These are phyloP conservation scores for Rhodamnia rubescens DNA, from an alignment of 345 rosid species.

Conservation along the genomic window DNA sequence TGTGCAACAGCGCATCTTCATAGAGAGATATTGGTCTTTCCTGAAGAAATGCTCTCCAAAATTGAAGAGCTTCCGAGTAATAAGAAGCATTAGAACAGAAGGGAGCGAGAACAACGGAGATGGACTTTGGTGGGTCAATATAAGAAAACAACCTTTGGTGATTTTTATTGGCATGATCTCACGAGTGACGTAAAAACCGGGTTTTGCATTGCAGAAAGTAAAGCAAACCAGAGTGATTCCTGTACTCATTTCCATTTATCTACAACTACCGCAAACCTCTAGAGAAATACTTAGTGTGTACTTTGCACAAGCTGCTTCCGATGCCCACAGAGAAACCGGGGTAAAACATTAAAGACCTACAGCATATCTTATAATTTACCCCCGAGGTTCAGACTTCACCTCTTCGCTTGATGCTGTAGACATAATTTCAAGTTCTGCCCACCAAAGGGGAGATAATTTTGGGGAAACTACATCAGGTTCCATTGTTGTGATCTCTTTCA, in stretches of 20 bases:
- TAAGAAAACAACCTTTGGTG: neutral
- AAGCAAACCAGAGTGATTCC: neutral
- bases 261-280: neutral
- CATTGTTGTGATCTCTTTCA: conserved; percentile 64
- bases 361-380: neutral
- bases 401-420: conserved; percentile 27
- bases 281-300: neutral
- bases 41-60: neutral
- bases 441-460: conserved; percentile 79
- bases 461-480: conserved; percentile 67
- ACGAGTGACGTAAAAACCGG: neutral
- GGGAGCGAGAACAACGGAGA: neutral
- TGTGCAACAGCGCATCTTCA: neutral
- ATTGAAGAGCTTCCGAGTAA: neutral
- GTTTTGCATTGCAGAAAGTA: neutral
- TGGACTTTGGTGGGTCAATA: neutral
- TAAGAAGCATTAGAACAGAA: neutral
- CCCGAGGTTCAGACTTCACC: neutral
- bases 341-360: neutral
- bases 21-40: neutral
- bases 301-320: neutral
- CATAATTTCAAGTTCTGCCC: conserved; percentile 94
- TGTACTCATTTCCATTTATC: neutral
- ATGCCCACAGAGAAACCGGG: neutral
- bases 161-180: neutral